Evolutionary conservation across 2,329 filamentous ascomycete species (phyloP).

Genomic region (Nannizziopsis arthrosporioides): DNA sequence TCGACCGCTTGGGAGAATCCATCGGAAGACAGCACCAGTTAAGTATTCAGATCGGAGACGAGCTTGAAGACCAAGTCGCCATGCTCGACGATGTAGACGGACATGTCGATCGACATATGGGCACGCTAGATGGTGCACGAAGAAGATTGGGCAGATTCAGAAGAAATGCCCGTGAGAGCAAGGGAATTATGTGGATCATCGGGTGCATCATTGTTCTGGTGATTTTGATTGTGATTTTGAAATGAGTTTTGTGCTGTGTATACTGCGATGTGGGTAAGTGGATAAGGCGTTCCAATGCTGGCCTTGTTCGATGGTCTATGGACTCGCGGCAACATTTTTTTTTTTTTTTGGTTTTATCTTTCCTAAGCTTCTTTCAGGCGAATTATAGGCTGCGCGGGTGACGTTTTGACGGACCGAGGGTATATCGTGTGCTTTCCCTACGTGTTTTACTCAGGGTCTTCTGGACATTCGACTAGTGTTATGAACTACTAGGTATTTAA

Average conservation of each 20-base stretch:
- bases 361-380: no score
- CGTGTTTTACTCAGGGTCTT: no score
- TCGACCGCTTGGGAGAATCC: conserved; percentile 75
- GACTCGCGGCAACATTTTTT: no score
- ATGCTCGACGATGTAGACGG: conserved; percentile 83
- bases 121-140: conserved; percentile 62
- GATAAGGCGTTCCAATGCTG: no score
- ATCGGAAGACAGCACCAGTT: conserved; percentile 85
- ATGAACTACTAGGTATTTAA: not conserved
- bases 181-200: conserved; percentile 73
- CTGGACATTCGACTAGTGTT: no score
- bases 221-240: conserved; percentile 69
- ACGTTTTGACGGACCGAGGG: no score
- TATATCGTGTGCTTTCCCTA: no score
- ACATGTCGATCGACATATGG: conserved; percentile 68
- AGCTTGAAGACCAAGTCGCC: conserved; percentile 79
- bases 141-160: conserved; percentile 60
- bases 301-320: no score
- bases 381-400: no score
- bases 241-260: conserved; percentile 37
- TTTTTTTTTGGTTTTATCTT: no score
- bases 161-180: conserved; percentile 67
- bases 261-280: not conserved
- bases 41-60: conserved; percentile 90
- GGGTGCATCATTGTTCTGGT: conserved; percentile 71